Base-by-base conservation (phyloP, 2,329 filamentous ascomycete genomes). In the Colletotrichum sojae region DNA sequence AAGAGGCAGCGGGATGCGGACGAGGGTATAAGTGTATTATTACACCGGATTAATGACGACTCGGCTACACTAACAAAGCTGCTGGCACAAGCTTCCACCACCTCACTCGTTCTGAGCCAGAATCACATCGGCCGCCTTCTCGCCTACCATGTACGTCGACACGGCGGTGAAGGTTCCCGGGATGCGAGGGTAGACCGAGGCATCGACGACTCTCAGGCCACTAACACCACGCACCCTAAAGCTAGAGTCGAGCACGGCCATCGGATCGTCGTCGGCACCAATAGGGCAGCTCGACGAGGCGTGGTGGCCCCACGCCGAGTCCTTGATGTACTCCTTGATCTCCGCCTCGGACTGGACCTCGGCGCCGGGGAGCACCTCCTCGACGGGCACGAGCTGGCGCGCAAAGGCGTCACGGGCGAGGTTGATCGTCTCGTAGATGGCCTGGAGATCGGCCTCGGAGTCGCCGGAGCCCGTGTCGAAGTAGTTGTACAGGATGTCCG, bases 401-500 rank as follows among this genome's bases (percentile, higher is more conserved):
- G 73, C 72, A 53, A 81, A 76, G 36, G 85, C 83, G 8, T 83
- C 77, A 4, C 89, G 84, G 0, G 84, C 81, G 8, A 88, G 83
- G 63, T 83, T 74, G 56, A 92, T 78, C 2, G 84, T 87, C 73
- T 92, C 89, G 39, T 82, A 80, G 15, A 90, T 72, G 0, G 89
- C 87, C 54, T 89, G 85, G 9, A 87, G 74, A 54, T 88, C 84
- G 39, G 83, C 80, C 0, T 78, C 78, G 4, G 82, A 79, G 6
- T 86, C 85, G 22, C 84, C 81, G 20, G 76, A 79, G 20, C 86
- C 86, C 0, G 82, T 80, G 54, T 85, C 83, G 79, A 88, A 90
- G 77, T 85, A 91, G 77, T 89, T 88, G 81, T 90, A 92, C 57
- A 82, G 81, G 72, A 93, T 91, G 6, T 86, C 77, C 0, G 92